Base-by-base conservation (phyloP, 306 rosid genomes). In the Castanospermum australe region DNA sequence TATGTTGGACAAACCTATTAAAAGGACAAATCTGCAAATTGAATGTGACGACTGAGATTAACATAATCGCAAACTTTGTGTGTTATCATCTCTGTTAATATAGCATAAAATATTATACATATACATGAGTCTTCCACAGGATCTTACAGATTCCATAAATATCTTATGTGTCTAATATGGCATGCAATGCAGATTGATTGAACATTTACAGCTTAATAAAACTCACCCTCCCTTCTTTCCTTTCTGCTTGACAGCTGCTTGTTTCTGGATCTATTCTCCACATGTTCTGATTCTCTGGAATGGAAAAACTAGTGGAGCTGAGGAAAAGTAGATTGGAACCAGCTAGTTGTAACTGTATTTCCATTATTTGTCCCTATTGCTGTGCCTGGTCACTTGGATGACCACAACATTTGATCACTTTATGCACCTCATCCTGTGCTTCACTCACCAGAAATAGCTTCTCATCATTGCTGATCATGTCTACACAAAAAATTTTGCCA, bases 361-460 rank as follows among this genome's bases (percentile, higher is more conserved):
- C 30, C 71, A 17, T 30, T 30, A 14, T 8, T 50, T 36, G 47
- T 18, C 47, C 72, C 38, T 76, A 76, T 5, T 35, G 18, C 8
- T 45, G 74, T 65, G 61, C 8, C 18, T 48, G 65, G 18, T 30
- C 71, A 59, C 62, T 61, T 45, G 79, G 32, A 17, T 59, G 59
- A 42, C 30, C 47, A 3, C 10, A 45, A 52, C 15, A 21, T 12
- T n/a, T 18, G 2, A 24, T 51, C 36, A 8, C 50, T 62, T 60
- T 18, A 28, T 44, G 72, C 67, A 38, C 50, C 21, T 20, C 50
- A 22, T 33, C 8, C 20, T 71, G 36, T 71, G 30, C 66, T 70
- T 79, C 77, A 57, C 65, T 39, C 5, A 71, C 82, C 57, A 86
- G 60, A 75, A 68, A 86, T 56, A 86, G 56, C 82, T 82, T 86